phyloP scores from a whole-genome alignment of 2,329 filamentous ascomycete species.

The Sclerotinia spermophila region DNA sequence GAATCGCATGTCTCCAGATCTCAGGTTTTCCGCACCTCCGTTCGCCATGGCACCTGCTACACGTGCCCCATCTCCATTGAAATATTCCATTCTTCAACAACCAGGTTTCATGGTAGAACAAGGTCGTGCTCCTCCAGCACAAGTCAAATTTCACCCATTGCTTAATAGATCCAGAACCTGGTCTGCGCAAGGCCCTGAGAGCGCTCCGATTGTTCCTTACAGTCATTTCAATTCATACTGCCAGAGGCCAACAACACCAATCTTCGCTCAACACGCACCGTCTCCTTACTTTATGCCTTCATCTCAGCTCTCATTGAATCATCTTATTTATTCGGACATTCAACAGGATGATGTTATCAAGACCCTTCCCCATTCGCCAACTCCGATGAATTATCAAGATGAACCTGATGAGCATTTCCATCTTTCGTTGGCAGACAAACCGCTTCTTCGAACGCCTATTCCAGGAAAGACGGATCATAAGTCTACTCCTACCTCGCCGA shows the following conservation, averaged over 20 bases:
- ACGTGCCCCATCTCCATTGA: not conserved
- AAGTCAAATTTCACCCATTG: not conserved
- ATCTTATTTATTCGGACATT: not conserved
- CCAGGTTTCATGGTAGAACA: slow-evolving; percentile 8
- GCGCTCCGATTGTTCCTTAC: not conserved
- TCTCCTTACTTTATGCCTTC: not conserved
- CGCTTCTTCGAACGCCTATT: not conserved
- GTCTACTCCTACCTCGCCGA: slow-evolving; percentile 2
- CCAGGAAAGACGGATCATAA: not conserved
- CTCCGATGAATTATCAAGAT: not conserved
- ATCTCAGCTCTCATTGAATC: not conserved
- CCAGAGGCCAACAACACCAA: not conserved
- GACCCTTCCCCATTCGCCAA: not conserved
- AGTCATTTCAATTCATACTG: not conserved
- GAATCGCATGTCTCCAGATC: not conserved
- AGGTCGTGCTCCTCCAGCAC: not conserved
- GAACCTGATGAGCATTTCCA: not conserved
- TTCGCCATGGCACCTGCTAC: not conserved
- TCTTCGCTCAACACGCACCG: not conserved
- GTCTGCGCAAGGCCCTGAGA: not conserved
- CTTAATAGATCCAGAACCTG: slow-evolving; percentile 5
- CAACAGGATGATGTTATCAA: not conserved
- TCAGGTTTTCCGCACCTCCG: not conserved
- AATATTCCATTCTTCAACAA: slow-evolving; percentile 1
- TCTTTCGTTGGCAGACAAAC: not conserved